phyloP scores from a whole-genome alignment of 192 early-diverging fungal species.

The Linnemannia schmuckeri region DNA sequence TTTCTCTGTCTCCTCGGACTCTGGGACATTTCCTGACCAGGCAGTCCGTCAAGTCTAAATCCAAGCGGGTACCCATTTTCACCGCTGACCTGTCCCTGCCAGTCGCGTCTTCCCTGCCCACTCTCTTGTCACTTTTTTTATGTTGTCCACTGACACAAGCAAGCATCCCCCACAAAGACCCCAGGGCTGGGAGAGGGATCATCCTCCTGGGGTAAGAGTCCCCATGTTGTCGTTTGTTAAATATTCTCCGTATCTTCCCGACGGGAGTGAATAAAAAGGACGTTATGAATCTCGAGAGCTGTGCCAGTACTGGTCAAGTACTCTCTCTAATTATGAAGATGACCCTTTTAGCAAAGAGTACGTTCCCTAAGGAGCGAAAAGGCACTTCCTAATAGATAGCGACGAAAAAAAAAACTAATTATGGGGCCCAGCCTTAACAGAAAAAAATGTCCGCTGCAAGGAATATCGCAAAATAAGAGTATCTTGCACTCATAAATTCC shows the following conservation, averaged over 20 bases:
- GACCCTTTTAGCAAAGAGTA: not conserved
- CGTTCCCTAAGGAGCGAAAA: not conserved
- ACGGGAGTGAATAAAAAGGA: not conserved
- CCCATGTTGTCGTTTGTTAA: constrained; percentile 1
- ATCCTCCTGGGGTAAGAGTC: not conserved
- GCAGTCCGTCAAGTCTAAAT: not conserved
- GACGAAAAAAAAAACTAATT: not conserved
- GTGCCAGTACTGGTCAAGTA: not conserved
- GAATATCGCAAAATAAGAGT: not conserved
- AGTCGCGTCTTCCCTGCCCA: not conserved
- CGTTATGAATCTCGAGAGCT: not conserved
- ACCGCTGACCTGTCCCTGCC: not conserved
- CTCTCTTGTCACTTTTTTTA: not conserved
- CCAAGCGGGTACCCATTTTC: not conserved
- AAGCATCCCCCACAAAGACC: not conserved
- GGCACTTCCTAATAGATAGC: not conserved
- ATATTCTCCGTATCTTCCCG: not conserved
- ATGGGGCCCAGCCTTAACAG: not conserved
- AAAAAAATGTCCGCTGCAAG: constrained; percentile 10
- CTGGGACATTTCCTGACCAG: not conserved
- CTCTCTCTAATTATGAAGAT: not conserved
- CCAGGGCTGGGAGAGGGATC: no score
- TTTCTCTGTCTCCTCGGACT: not conserved
- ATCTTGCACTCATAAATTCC: not conserved
- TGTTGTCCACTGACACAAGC: not conserved